phyloP scores from a whole-genome alignment of 2,329 filamentous ascomycete species.

The Aureobasidium leucospermi region DNA sequence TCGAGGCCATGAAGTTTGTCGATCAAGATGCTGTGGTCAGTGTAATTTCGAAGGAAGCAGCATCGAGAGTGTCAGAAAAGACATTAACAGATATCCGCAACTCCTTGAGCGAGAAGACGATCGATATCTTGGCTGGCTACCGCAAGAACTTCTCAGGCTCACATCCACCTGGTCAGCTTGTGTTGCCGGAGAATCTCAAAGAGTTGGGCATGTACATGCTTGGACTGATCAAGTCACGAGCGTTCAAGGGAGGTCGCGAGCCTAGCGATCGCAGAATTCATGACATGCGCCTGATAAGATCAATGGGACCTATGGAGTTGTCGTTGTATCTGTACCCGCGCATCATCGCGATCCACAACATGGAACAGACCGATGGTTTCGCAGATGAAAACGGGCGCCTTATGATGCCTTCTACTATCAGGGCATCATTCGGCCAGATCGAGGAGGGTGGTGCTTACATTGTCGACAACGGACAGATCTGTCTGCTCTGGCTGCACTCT shows the following conservation, averaged over 20 bases:
- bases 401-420: slow-evolving; percentile 70
- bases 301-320: slow-evolving; percentile 78
- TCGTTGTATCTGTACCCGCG: slow-evolving; percentile 91
- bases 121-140: slow-evolving; percentile 86
- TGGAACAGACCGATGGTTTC: slow-evolving; percentile 82
- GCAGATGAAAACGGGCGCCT: slow-evolving; percentile 86
- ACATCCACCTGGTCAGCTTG: slow-evolving; percentile 84
- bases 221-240: slow-evolving; percentile 78
- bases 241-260: slow-evolving; percentile 87
- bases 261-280: slow-evolving; percentile 84
- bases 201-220: slow-evolving; percentile 97
- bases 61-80: slow-evolving; percentile 71
- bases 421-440: slow-evolving; percentile 78
- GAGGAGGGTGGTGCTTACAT: slow-evolving; percentile 92
- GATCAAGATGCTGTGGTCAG: slow-evolving; percentile 90
- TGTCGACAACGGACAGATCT: slow-evolving; percentile 89
- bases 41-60: slow-evolving; percentile 87
- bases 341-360: slow-evolving; percentile 85
- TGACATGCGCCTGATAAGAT: slow-evolving; percentile 82
- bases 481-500: slow-evolving; percentile 84
- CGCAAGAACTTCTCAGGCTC: slow-evolving; percentile 84
- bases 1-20: slow-evolving; percentile 82
- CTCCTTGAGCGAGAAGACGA: slow-evolving; percentile 79
- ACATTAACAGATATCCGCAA: slow-evolving; percentile 78
- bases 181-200: slow-evolving; percentile 91